These are phyloP conservation scores for Fusarium musae DNA, from an alignment of 2,329 filamentous ascomycete species.

Conservation along the genomic window DNA sequence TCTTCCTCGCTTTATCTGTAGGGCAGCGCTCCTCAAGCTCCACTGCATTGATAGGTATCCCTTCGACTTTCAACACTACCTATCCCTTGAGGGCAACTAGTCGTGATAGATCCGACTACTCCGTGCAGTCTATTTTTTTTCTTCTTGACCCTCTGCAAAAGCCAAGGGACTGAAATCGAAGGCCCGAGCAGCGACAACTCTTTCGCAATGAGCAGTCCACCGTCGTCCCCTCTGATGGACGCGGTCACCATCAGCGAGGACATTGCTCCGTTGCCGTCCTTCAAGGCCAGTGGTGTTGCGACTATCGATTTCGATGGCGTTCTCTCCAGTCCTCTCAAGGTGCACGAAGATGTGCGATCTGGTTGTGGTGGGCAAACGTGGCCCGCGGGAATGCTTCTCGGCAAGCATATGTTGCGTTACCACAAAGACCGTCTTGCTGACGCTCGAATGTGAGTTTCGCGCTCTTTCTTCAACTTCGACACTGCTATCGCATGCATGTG, in stretches of 20 bases:
- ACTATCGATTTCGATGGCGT: conserved; percentile 77
- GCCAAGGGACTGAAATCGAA: not conserved
- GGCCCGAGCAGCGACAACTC: not conserved
- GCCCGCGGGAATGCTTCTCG: conserved; percentile 91
- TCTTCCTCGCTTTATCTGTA: not conserved
- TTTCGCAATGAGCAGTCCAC: conserved; percentile 46
- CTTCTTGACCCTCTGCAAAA: not conserved
- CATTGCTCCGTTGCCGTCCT: conserved; percentile 67
- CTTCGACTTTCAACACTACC: not conserved
- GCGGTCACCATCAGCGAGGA: conserved; percentile 64
- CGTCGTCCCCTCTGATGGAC: conserved; percentile 62
- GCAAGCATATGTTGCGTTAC: conserved; percentile 84
- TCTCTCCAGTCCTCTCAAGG: conserved; percentile 73
- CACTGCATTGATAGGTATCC: not conserved
- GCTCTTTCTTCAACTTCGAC: conserved; percentile 1
- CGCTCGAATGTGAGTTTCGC: conserved; percentile 72
- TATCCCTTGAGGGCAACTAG: conserved; percentile 15
- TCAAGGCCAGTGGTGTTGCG: conserved; percentile 65
- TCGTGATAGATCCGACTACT: conserved; percentile 14
- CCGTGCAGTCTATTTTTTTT: not conserved
- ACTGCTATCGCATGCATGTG: conserved; percentile 11
- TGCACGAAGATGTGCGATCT: conserved; percentile 86
- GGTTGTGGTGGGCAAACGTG: conserved; percentile 95
- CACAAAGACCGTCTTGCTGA: conserved; percentile 70
- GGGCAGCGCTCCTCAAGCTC: conserved; percentile 3